Base-by-base conservation (phyloP, 495 filamentous ascomycete species). In the Hypomontagnella monticulosa region DNA sequence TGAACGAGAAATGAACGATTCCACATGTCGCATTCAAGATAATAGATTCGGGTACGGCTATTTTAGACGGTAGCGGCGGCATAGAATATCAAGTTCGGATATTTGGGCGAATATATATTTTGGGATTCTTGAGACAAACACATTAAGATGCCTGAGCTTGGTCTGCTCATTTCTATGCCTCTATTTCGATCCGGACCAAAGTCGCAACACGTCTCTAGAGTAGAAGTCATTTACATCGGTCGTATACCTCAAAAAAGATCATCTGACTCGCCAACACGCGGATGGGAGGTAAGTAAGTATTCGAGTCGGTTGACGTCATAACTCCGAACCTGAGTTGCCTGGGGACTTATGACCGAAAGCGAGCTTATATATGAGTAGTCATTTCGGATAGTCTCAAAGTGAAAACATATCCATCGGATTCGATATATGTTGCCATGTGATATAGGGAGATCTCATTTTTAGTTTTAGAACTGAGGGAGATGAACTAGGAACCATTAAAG, bases 191-290 rank as follows among this genome's bases (percentile, higher is more conserved):
- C 23, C 23, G 23, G 44, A 48, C 2, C 4, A 48, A 49, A 12
- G 33, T 23, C 7, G 30, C 27, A 32, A 34, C 47, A 30, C 34
- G 47, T 32, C 16, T 50, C n/a, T 18, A 16, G 16, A 36, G 8
- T 20, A 34, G 18, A 27, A 56, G 18, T 41, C 42, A 40, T 27
- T 27, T 27, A 6, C 38, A 32, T 57, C 18, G 19, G 2, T 53
- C 33, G 15, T 53, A 53, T 38, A 34, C 23, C 7, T 60, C 16
- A 30, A 32, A 44, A 19, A 30, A 11, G 18, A 55, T 67, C 57
- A 67, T 34, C 52, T 67, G 63, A 67, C 57, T 60, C 54, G n/a
- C 18, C 16, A 50, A 32, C 55, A 66, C 55, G 62, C 42, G 63
- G 40, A 59, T 59, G 19, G 1, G 14, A 10, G 4, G 11, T 42